Conservation (phyloP, 805 yeast genomes). For the Yarrowia divulgata region DNA sequence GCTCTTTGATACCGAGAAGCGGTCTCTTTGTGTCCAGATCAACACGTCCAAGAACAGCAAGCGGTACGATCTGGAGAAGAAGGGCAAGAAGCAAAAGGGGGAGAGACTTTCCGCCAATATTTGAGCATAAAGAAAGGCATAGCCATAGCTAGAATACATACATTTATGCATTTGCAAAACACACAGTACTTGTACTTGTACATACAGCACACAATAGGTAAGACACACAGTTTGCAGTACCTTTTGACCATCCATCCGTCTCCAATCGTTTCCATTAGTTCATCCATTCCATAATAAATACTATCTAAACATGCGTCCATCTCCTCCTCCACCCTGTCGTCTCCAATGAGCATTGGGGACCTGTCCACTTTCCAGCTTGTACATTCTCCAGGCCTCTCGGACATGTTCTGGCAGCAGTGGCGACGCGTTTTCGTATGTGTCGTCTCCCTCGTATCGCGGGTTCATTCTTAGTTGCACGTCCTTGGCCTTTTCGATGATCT, state of each 20-base stretch:
- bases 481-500: constrained; percentile 80
- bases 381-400: constrained; percentile 86
- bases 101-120: neutral
- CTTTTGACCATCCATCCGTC: too few species aligned
- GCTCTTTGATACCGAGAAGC: constrained; percentile 4
- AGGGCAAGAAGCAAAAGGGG: neutral
- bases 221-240: too few species aligned
- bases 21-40: constrained; percentile 25
- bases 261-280: too few species aligned
- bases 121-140: too few species aligned
- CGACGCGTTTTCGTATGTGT: constrained; percentile 37
- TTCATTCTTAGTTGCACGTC: constrained; percentile 67
- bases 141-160: too few species aligned
- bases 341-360: constrained; percentile 73
- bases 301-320: constrained; percentile 72
- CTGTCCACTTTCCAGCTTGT: constrained; percentile 69
- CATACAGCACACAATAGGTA: too few species aligned
- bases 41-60: constrained; percentile 1
- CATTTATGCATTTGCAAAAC: too few species aligned
- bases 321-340: constrained; percentile 71
- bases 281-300: neutral
- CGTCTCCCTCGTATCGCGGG: constrained; percentile 46
- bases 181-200: too few species aligned
- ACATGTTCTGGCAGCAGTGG: constrained; percentile 86
- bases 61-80: neutral